phyloP scores from a whole-genome alignment of 2,329 filamentous ascomycete species.

The Fusarium acutatum region DNA sequence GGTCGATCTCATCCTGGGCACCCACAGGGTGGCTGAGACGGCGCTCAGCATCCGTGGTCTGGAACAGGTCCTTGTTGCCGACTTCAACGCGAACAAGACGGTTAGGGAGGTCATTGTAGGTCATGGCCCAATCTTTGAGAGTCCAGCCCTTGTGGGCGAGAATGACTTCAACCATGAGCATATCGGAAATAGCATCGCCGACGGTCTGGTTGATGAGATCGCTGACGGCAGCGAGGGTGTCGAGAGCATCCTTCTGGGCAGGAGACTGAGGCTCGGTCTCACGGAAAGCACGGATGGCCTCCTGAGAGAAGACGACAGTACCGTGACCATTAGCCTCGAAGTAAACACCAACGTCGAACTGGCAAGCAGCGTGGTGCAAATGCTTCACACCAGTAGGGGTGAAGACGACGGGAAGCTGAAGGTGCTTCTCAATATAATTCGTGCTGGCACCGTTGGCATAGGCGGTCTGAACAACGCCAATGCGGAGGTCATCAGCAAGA shows the following conservation, averaged over 20 bases:
- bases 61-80: conserved; percentile 85
- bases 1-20: conserved; percentile 86
- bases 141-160: conserved; percentile 95
- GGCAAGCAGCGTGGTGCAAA: conserved; percentile 93
- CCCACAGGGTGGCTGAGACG: conserved; percentile 82
- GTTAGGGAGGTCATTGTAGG: conserved; percentile 94
- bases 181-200: conserved; percentile 93
- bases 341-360: conserved; percentile 96
- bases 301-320: conserved; percentile 91
- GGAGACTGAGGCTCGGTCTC: conserved; percentile 87
- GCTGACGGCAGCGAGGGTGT: conserved; percentile 82
- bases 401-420: conserved; percentile 89
- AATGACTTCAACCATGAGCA: conserved; percentile 95
- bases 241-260: conserved; percentile 87
- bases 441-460: conserved; percentile 98
- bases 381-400: conserved; percentile 97
- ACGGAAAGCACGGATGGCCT: conserved; percentile 80
- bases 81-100: conserved; percentile 94
- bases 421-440: conserved; percentile 86
- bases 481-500: conserved; percentile 81
- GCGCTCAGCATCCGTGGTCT: conserved; percentile 91
- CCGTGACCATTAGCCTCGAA: conserved; percentile 99
- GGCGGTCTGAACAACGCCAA: conserved; percentile 95
- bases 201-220: conserved; percentile 99
- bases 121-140: conserved; percentile 89